phyloP scores from a whole-genome alignment of 495 filamentous ascomycete genomes.

The Immersiella caudata region DNA sequence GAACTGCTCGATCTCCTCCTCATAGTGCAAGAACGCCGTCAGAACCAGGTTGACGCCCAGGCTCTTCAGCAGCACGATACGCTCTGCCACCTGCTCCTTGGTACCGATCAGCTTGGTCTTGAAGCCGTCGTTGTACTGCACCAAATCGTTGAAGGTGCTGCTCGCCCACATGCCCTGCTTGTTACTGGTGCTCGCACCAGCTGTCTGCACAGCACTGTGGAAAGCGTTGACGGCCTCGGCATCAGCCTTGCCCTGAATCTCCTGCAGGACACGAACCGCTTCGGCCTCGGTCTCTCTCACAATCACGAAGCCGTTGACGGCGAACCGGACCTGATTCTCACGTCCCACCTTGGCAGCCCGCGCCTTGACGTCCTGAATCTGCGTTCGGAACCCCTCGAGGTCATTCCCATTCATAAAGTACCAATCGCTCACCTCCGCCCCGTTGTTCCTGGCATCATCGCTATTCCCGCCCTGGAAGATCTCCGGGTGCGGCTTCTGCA shows the following conservation, averaged over 20 bases:
- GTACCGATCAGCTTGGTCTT: slow-evolving; percentile 56
- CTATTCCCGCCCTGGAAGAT: slow-evolving; percentile 56
- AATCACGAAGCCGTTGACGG: slow-evolving; percentile 53
- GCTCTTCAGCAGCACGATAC: slow-evolving; percentile 51
- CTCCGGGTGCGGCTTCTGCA: slow-evolving; percentile 47
- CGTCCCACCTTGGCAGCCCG: slow-evolving; percentile 43
- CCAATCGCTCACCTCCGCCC: slow-evolving; percentile 46
- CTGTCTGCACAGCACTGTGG: slow-evolving; percentile 47
- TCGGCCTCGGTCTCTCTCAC: slow-evolving; percentile 53
- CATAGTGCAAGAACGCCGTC: slow-evolving; percentile 51
- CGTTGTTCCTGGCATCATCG: slow-evolving; percentile 49
- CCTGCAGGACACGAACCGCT: slow-evolving; percentile 46
- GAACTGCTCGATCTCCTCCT: slow-evolving; percentile 52
- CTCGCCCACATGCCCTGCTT: slow-evolving; percentile 54
- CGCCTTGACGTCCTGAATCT: slow-evolving; percentile 49
- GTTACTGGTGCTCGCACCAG: slow-evolving; percentile 45
- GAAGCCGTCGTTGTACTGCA: slow-evolving; percentile 57
- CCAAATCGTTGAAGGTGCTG: slow-evolving; percentile 50
- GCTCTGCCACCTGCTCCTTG: slow-evolving; percentile 51
- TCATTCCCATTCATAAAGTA: slow-evolving; percentile 59
- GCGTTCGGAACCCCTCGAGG: slow-evolving; percentile 50
- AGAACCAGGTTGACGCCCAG: slow-evolving; percentile 48
- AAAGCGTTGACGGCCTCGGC: slow-evolving; percentile 51
- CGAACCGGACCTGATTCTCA: slow-evolving; percentile 46
- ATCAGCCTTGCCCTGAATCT: slow-evolving; percentile 56